Conservation (phyloP, 1,139 yeast genomes). For the Suhomyces atakaporum region DNA sequence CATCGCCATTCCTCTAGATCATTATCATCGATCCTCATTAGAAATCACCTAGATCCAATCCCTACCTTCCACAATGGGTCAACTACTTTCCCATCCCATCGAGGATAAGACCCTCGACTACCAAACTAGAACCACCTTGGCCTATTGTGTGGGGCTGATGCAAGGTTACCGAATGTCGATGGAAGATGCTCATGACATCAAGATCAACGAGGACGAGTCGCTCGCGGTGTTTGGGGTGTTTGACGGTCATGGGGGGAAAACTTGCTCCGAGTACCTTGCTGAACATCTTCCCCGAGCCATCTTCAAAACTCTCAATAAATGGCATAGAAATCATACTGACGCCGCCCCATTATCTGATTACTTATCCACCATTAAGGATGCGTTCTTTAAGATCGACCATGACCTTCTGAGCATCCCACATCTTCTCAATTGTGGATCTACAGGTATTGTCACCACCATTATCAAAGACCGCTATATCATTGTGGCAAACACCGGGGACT, state of each 20-base stretch:
- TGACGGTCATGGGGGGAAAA: slow-evolving; percentile 80
- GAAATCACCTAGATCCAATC: slow-evolving; percentile 2
- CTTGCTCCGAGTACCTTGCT: slow-evolving; percentile 57
- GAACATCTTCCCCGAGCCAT: slow-evolving; percentile 42
- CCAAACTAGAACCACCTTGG: slow-evolving; percentile 43
- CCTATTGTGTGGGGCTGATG: slow-evolving; percentile 73
- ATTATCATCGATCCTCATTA: background rate
- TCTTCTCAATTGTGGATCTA: slow-evolving; percentile 60
- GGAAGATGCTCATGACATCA: slow-evolving; percentile 72
- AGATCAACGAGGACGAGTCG: slow-evolving; percentile 42
- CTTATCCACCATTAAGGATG: slow-evolving; percentile 46
- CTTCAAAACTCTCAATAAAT: slow-evolving; percentile 29
- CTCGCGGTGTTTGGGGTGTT: slow-evolving; percentile 70
- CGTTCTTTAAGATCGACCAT: slow-evolving; percentile 60
- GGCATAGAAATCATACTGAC: slow-evolving; percentile 6
- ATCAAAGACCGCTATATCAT: slow-evolving; percentile 50
- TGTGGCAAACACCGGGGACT: slow-evolving; percentile 76
- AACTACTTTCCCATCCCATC: slow-evolving; percentile 71
- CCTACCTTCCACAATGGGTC: slow-evolving; percentile 56
- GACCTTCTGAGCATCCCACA: slow-evolving; percentile 49
- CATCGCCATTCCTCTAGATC: background rate
- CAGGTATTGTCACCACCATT: slow-evolving; percentile 60
- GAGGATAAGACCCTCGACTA: slow-evolving; percentile 63
- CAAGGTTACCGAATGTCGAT: slow-evolving; percentile 76
- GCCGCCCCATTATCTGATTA: slow-evolving; percentile 14